Base-by-base conservation (phyloP, 2,329 filamentous ascomycete genomes). In the Reticulascus tulasneorum region DNA sequence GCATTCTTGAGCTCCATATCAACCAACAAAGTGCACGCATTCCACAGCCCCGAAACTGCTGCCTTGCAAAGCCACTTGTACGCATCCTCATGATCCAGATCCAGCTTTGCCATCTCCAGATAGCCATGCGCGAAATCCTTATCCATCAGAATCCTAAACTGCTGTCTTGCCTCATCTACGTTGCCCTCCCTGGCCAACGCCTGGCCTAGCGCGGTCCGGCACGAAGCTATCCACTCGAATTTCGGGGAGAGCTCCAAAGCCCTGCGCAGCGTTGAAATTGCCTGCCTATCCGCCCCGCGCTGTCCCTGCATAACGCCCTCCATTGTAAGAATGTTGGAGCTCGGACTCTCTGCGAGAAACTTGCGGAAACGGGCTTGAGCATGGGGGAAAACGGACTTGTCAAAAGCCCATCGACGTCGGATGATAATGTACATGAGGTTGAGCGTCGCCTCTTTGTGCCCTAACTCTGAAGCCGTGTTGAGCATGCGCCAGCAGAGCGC, bases 271-370 rank as follows among this genome's bases (percentile, higher is more conserved):
- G 20, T 23, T 33, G 22, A 40, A n/a, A 10, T 22, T 19, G 11
- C 23, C 16, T 23, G 40, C 40, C 20, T 25, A 25, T 29, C 5
- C 20, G 20, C 27, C 21, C 23, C n/a, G 17, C 18, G 23, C 15
- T 16, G 4, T 12, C 40, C 16, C 26, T 36, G 24, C 12, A 41
- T 11, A 20, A 37, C 29, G 23, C 40, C 63, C 26, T 63, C 52
- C 8, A 53, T 46, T 5, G 56, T 53, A 16, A 65, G 47, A 21
- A 60, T 63, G 28, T 66, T 49, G 4, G 59, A 48, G 23, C 66
- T 51, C n/a, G 45, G 50, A 18, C 49, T 54, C 20, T 42, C 37
- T 10, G 45, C 27, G 19, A 62, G 47, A 9, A 66, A 43, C 18
- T 50, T 32, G 42, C 45, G 49, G 45, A 62, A 62, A 12, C 52